These are phyloP conservation scores for Ophiognomonia clavigignenti-juglandacearum DNA, from an alignment of 2,329 filamentous ascomycete species.

Conservation along the genomic window DNA sequence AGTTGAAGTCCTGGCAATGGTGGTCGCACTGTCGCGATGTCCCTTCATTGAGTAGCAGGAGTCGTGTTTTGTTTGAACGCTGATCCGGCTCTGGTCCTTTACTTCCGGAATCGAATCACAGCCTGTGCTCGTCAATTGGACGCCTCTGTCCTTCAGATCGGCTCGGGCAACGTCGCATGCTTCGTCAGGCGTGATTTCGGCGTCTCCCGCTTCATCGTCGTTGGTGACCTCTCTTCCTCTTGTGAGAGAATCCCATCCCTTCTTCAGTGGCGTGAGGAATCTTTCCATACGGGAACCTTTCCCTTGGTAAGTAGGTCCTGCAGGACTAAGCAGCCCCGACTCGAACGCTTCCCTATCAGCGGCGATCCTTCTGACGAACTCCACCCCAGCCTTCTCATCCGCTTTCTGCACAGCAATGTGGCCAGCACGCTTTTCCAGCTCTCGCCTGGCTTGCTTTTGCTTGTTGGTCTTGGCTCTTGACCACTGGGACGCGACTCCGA, in stretches of 20 bases:
- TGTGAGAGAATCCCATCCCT: too few relatives aligned
- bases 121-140: slow-evolving; percentile 64
- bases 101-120: slow-evolving; percentile 69
- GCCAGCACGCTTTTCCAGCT: slow-evolving; percentile 43
- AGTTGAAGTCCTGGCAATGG: slow-evolving; percentile 30
- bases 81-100: slow-evolving; percentile 25
- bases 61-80: slow-evolving; percentile 34
- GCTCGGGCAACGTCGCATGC: slow-evolving; percentile 69
- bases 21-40: slow-evolving; percentile 33
- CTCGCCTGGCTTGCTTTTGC: slow-evolving; percentile 51
- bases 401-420: slow-evolving; percentile 53
- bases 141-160: slow-evolving; percentile 57
- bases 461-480: slow-evolving; percentile 80
- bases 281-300: background rate
- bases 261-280: slow-evolving; percentile 24
- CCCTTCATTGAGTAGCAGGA: slow-evolving; percentile 51
- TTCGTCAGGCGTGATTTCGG: slow-evolving; percentile 51
- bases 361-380: slow-evolving; percentile 57
- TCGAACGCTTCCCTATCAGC: slow-evolving; percentile 71
- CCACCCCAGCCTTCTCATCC: slow-evolving; percentile 66
- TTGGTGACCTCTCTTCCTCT: too few relatives aligned
- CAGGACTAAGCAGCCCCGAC: slow-evolving; percentile 67
- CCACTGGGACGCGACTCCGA: slow-evolving; percentile 79
- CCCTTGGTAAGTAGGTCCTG: slow-evolving; percentile 36
- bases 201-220: slow-evolving; percentile 62